These are phyloP conservation scores for Penicillium fimorum DNA, from an alignment of 495 filamentous ascomycete genomes.

Conservation along the genomic window DNA sequence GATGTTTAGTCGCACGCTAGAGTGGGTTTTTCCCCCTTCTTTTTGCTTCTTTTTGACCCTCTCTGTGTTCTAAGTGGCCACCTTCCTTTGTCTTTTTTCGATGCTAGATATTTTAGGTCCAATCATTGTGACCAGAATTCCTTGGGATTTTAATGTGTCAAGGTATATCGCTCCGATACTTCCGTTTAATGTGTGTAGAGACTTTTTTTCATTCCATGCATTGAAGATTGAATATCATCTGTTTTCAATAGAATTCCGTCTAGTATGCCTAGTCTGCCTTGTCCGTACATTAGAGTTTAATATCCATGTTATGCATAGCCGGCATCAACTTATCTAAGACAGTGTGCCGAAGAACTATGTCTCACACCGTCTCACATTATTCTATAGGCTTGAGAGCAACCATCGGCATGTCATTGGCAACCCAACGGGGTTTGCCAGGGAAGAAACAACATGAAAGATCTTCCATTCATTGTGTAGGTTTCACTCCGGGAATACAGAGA, in stretches of 20 bases:
- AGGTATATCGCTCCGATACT: not conserved
- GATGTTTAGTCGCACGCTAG: slow-evolving; percentile 13
- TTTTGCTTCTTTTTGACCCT: slow-evolving; percentile 5
- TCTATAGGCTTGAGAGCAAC: not conserved
- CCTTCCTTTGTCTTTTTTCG: slow-evolving; percentile 7
- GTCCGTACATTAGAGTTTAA: not conserved
- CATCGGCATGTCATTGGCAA: not conserved
- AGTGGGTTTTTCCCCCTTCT: not conserved
- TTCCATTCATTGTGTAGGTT: not conserved
- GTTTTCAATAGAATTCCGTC: no score
- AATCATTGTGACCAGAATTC: slow-evolving; percentile 1
- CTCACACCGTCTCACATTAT: not conserved
- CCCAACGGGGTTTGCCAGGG: no score
- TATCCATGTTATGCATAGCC: not conserved
- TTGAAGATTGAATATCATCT: not conserved
- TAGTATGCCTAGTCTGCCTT: no score
- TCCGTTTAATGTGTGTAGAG: not conserved
- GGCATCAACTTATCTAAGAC: not conserved
- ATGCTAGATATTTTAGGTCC: not conserved
- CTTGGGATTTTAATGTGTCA: not conserved
- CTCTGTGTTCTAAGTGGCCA: not conserved
- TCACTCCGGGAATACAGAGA: not conserved
- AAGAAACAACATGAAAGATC: not conserved
- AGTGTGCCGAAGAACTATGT: not conserved
- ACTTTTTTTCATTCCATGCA: not conserved